These are phyloP conservation scores for Tagetes erecta DNA, from an alignment of 129 eudicot genomes.

Conservation along the genomic window DNA sequence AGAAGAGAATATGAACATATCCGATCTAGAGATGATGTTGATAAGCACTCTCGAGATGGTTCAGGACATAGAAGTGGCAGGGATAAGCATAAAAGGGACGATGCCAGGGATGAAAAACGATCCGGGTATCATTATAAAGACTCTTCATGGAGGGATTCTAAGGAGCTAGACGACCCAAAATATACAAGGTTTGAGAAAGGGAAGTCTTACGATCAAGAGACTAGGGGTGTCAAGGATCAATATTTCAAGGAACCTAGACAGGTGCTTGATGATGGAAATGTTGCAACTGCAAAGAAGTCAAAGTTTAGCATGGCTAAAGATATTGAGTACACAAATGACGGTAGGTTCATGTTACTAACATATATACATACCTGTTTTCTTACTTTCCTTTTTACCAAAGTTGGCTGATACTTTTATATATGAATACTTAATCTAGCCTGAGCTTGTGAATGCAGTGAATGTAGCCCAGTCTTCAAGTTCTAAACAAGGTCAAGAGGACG, in stretches of 20 bases:
- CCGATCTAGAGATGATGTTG: constrained; percentile 56
- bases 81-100: constrained; percentile 55
- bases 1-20: constrained; percentile 54
- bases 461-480: constrained; percentile 43
- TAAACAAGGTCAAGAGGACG: constrained; percentile 40
- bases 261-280: constrained; percentile 39
- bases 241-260: constrained; percentile 43
- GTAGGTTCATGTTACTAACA: constrained; percentile 4
- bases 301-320: constrained; percentile 46
- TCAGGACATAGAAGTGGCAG: constrained; percentile 49
- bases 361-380: not conserved
- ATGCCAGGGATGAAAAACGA: constrained; percentile 46
- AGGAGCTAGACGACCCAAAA: constrained; percentile 45
- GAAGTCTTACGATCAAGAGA: constrained; percentile 45
- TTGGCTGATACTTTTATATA: not conserved
- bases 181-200: constrained; percentile 52
- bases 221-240: constrained; percentile 38
- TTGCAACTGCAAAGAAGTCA: constrained; percentile 49
- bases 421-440: constrained; percentile 11
- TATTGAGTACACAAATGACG: constrained; percentile 29
- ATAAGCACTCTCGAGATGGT: constrained; percentile 55
- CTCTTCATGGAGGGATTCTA: constrained; percentile 44
- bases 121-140: constrained; percentile 52
- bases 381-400: not conserved
- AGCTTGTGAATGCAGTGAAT: constrained; percentile 22